Percentiles rank a stretch among this genome's conserved stretches.
Conservation (phyloP, 75 land plant genomes). For the Pseudotsuga menziesii region DNA sequence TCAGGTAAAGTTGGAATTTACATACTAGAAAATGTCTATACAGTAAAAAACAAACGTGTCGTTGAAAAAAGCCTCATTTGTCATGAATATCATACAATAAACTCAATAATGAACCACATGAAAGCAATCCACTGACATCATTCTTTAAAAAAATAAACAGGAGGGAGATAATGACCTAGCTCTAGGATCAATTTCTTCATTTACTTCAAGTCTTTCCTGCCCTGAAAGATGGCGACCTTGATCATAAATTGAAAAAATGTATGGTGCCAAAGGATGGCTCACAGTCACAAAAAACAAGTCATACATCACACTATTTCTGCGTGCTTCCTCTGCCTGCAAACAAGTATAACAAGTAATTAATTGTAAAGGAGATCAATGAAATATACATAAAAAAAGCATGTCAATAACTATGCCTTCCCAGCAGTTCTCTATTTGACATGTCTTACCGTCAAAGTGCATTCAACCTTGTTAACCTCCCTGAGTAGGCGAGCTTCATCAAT, state of each 20-base stretch:
- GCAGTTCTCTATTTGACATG: neutral
- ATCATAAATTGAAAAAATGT: neutral
- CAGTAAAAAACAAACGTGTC: too few relatives aligned
- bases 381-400: neutral
- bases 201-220: slow-evolving; percentile 8
- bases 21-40: too few relatives aligned
- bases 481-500: slow-evolving; percentile 35
- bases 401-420: neutral
- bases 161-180: slow-evolving; percentile 6
- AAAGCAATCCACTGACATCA: too few relatives aligned
- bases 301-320: slow-evolving; percentile 24
- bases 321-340: slow-evolving; percentile 6
- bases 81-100: too few relatives aligned
- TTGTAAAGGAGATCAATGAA: too few relatives aligned
- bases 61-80: too few relatives aligned
- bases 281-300: neutral
- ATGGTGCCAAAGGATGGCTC: slow-evolving; percentile 27
- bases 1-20: too few relatives aligned
- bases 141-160: neutral
- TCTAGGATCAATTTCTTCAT: slow-evolving; percentile 21
- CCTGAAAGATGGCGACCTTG: too few relatives aligned
- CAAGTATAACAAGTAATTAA: too few relatives aligned
- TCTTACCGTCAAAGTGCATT: slow-evolving; percentile 22
- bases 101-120: too few relatives aligned
- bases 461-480: slow-evolving; percentile 23